Evolutionary conservation across 805 yeast genomes (phyloP), one percentile per base, ranked within the genome.

Genomic region (Candida sithepensis): DNA sequence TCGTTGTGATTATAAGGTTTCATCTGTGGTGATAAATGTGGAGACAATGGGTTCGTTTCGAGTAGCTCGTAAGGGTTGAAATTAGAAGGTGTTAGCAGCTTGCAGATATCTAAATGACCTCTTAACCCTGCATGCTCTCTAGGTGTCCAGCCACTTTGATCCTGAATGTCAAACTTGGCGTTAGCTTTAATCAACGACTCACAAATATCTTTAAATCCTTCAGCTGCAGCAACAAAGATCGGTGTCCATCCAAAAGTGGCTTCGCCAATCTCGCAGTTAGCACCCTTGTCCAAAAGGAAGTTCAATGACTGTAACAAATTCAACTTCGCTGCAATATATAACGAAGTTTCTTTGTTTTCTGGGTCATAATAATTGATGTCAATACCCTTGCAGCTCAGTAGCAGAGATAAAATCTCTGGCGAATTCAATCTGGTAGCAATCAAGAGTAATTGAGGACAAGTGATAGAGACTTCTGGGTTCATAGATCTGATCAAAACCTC

Each of bases 101-200:
- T 79, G 1, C 94, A 84, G 33, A 88, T 78, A 2, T 71, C 74
- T 48, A 91, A 68, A 63, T 90, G 96, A 4, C 98, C 98, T 57
- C 97, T 76, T 41, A 92, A 71, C 42, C 88, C 84, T 0, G 97
- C 97, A 65, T 92, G 98, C 60, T 92, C 98, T 82, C 89, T 82
- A n/a, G 98, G 96, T 18, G 89, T 81, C 98, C 98, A 92, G 0
- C 97, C 97, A 44, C 94, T 84, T 41, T 81, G 84, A 68, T 92
- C 98, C 16, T 77, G 73, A 23, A 72, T 66, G 39, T 78, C 75
- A 48, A 69, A 78, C 7, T 72, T 68, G 4, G 89, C 85, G 19
- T 80, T 81, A 39, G 73, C 60, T 0, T 69, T 66, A 24, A 84
- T 64, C 51, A 92, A 71, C 8, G 77, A 50, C 39, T 75, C 64